Conservation (phyloP, 148 eudicot genomes). For the Heliosperma pusillum region DNA sequence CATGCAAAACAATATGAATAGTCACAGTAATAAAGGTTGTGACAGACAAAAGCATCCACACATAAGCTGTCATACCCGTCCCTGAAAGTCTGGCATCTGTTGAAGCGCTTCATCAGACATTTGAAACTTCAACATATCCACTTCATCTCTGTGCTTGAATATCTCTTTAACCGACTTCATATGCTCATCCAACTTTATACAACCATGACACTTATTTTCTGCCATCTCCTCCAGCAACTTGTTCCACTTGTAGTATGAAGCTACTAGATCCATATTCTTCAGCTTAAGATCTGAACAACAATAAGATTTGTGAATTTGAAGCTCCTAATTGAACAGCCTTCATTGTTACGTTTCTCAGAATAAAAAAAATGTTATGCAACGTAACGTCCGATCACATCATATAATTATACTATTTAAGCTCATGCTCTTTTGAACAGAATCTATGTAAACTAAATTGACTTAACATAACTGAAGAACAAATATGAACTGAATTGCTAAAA, state of each 20-base stretch:
- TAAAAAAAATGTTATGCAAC: background rate
- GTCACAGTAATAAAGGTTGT: background rate
- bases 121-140: constrained; percentile 63
- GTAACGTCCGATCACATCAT: background rate
- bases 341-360: background rate
- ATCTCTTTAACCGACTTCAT: constrained; percentile 62
- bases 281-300: constrained; percentile 75
- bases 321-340: background rate
- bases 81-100: constrained; percentile 99
- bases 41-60: constrained; percentile 5
- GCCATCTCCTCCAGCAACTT: constrained; percentile 67
- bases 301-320: constrained; percentile 9
- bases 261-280: constrained; percentile 59
- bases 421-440: background rate
- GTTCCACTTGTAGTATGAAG: constrained; percentile 61
- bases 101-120: constrained; percentile 99
- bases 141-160: constrained; percentile 65
- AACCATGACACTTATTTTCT: constrained; percentile 89
- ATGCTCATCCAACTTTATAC: constrained; percentile 85
- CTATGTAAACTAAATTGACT: background rate
- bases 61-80: constrained; percentile 58
- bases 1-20: background rate
- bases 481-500: background rate
- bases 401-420: background rate
- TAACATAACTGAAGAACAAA: background rate